Conservation (phyloP, 202 grass and related monocot genomes). For the Digitaria exilis region DNA sequence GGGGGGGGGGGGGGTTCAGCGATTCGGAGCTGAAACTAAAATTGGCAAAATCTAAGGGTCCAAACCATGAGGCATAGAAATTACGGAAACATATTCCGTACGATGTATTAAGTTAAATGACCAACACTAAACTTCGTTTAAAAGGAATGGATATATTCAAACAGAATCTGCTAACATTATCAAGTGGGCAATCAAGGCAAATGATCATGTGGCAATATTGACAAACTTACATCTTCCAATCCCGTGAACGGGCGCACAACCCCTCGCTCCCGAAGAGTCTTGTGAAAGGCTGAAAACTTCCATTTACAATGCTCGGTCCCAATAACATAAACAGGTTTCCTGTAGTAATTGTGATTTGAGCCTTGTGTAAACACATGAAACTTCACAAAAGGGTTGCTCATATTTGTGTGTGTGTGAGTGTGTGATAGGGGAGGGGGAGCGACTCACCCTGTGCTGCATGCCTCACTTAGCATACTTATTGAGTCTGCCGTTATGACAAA, state of each 20-base stretch:
- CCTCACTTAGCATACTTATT: conserved; percentile 92
- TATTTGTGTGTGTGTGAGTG: too few species aligned
- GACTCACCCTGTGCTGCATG: conserved; percentile 80
- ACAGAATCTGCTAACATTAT: conserved; percentile 17
- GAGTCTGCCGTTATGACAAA: conserved; percentile 88
- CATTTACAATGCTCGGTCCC: conserved; percentile 87
- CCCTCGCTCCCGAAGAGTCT: conserved; percentile 69
- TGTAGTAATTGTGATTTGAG: conserved; percentile 44
- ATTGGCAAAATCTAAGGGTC: neutral
- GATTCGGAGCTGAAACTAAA: neutral
- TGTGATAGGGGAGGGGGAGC: too few species aligned
- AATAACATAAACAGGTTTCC: conserved; percentile 94
- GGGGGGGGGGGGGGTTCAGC: neutral
- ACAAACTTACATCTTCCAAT: conserved; percentile 82
- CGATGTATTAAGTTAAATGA: conserved; percentile 5
- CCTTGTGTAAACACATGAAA: conserved; percentile 29
- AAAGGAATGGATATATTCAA: conserved; percentile 18
- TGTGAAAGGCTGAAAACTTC: conserved; percentile 91
- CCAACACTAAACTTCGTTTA: neutral
- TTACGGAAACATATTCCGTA: conserved; percentile 1
- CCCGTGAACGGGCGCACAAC: conserved; percentile 76
- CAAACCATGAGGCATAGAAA: neutral
- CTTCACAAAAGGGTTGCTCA: neutral
- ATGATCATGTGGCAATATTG: conserved; percentile 18
- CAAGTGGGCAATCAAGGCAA: neutral